Percentiles rank a stretch among this genome's conserved stretches.
These are phyloP conservation scores for Barnettozyma wickerhamii DNA, from an alignment of 805 yeast genomes.

Conservation along the genomic window DNA sequence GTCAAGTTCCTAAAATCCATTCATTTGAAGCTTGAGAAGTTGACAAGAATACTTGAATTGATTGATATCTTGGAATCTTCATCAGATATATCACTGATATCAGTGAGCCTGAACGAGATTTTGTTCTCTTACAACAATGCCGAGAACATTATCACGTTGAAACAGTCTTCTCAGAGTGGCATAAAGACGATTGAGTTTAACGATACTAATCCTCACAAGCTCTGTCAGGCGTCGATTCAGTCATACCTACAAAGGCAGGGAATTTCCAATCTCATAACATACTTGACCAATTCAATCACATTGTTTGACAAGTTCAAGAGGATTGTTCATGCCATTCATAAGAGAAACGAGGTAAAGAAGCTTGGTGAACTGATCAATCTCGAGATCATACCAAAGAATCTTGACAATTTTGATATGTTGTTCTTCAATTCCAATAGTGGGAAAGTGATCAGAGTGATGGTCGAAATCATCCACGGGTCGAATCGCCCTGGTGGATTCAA, in stretches of 20 bases:
- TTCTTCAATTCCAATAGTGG: slow-evolving; percentile 14
- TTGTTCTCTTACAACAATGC: slow-evolving; percentile 19
- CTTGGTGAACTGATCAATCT: not conserved
- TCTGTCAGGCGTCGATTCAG: slow-evolving; percentile 22
- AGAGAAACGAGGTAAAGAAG: not conserved
- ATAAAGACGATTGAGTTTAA: slow-evolving; percentile 20
- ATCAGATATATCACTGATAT: slow-evolving; percentile 17
- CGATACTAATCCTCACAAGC: slow-evolving; percentile 21
- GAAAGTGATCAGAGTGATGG: slow-evolving; percentile 11
- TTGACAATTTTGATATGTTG: slow-evolving; percentile 15
- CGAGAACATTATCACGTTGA: slow-evolving; percentile 11
- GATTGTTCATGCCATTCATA: slow-evolving; percentile 1
- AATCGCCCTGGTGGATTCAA: not conserved
- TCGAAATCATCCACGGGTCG: slow-evolving; percentile 7
- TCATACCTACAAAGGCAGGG: slow-evolving; percentile 20
- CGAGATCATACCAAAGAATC: slow-evolving; percentile 20
- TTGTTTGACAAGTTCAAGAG: slow-evolving; percentile 17
- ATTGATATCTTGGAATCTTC: slow-evolving; percentile 18
- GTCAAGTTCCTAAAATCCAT: slow-evolving; percentile 8
- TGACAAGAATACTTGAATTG: slow-evolving; percentile 23
- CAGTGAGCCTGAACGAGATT: slow-evolving; percentile 23
- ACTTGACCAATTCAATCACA: slow-evolving; percentile 17
- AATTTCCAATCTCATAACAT: slow-evolving; percentile 7
- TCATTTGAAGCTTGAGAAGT: slow-evolving; percentile 15
- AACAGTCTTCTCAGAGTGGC: not conserved